These are phyloP conservation scores for Globisporangium orthogonon DNA, from an alignment of 352 stramenopile genomes.

Conservation along the genomic window DNA sequence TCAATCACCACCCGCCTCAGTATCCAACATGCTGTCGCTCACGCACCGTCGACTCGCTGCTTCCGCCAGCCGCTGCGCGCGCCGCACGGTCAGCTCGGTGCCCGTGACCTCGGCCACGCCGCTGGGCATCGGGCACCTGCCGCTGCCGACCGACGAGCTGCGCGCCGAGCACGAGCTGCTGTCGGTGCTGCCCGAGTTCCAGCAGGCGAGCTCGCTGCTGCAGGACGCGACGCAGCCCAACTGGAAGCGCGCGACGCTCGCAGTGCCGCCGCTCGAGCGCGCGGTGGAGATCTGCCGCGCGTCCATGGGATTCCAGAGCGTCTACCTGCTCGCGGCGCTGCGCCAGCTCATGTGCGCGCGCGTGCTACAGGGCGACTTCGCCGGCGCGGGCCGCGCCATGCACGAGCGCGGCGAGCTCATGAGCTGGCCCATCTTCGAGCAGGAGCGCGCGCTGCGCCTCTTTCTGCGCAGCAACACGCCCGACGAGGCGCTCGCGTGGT, in stretches of 20 bases:
- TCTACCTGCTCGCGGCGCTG: constrained; percentile 53
- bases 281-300: constrained; percentile 74
- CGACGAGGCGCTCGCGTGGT: constrained; percentile 36
- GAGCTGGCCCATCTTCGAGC: constrained; percentile 59
- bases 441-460: constrained; percentile 62
- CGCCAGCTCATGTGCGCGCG: constrained; percentile 56
- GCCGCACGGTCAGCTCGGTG: neutral
- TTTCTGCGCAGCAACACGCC: constrained; percentile 52
- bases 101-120: constrained; percentile 20
- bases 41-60: neutral
- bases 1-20: neutral
- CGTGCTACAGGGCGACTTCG: constrained; percentile 58
- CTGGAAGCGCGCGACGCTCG: constrained; percentile 37
- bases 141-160: constrained; percentile 54
- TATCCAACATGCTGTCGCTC: constrained; percentile 1
- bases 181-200: constrained; percentile 59
- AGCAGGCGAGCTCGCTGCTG: constrained; percentile 50
- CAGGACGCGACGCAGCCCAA: constrained; percentile 38
- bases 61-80: neutral
- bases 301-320: constrained; percentile 65
- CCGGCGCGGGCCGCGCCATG: constrained; percentile 44
- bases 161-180: constrained; percentile 60
- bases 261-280: constrained; percentile 48
- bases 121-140: constrained; percentile 61
- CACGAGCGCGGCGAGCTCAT: constrained; percentile 63